These are phyloP conservation scores for Populus hybrid DNA, from an alignment of 441 rosid genomes.

Conservation along the genomic window DNA sequence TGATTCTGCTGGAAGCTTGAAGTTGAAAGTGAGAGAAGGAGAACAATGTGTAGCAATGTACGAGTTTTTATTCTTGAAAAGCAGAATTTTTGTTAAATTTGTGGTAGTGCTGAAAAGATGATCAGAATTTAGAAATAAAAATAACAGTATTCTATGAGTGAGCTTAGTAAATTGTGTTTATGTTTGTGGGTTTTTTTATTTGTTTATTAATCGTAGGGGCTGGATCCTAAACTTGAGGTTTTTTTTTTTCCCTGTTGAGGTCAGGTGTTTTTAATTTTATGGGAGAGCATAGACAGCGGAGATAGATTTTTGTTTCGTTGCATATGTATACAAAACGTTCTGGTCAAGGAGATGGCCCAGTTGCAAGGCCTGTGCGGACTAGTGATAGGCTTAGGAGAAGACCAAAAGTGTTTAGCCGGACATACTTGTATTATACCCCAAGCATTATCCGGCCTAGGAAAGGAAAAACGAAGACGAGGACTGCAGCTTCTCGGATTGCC, in stretches of 20 bases:
- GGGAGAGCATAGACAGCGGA: slow-evolving; percentile 39
- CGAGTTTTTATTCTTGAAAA: background rate
- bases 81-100: background rate
- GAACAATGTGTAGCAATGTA: background rate
- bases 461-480: slow-evolving; percentile 79
- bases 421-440: slow-evolving; percentile 64
- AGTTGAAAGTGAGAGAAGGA: background rate
- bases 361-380: slow-evolving; percentile 77
- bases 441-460: slow-evolving; percentile 57
- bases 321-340: slow-evolving; percentile 85
- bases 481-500: slow-evolving; percentile 92
- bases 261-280: slow-evolving; percentile 39
- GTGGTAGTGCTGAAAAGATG: background rate
- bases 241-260: background rate
- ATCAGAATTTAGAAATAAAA: background rate
- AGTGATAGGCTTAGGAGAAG: slow-evolving; percentile 94
- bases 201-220: slow-evolving; percentile 4
- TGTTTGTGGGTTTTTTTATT: background rate
- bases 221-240: slow-evolving; percentile 7
- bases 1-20: background rate
- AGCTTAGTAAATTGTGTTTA: background rate
- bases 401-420: slow-evolving; percentile 65
- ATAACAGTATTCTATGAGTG: background rate
- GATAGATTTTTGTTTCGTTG: slow-evolving; percentile 34
- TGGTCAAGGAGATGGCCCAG: slow-evolving; percentile 85